Conservation (phyloP, 140 eudicot genomes). For the Ambrosia hybrid region DNA sequence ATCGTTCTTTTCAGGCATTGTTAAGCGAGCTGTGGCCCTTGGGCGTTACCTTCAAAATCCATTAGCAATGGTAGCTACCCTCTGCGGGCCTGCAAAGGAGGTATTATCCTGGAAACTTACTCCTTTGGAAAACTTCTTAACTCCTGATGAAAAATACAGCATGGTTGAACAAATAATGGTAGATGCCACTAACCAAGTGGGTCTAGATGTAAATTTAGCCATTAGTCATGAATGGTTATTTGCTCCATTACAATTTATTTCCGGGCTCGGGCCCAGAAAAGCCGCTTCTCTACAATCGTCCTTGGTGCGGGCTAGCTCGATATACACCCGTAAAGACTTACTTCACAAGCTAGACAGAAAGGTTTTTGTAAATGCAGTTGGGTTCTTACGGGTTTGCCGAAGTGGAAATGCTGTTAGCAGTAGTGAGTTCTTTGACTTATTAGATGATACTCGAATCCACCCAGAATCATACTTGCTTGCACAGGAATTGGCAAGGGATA, state of each 20-base stretch:
- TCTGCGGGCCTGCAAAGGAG: constrained; percentile 91
- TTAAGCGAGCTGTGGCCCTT: constrained; percentile 90
- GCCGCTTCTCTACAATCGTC: constrained; percentile 87
- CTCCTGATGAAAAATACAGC: constrained; percentile 89
- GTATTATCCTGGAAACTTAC: constrained; percentile 87
- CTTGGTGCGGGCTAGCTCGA: constrained; percentile 73
- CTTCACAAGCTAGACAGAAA: constrained; percentile 81
- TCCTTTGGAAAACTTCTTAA: constrained; percentile 74
- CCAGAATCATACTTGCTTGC: constrained; percentile 92
- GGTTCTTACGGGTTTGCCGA: constrained; percentile 84
- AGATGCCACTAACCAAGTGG: constrained; percentile 92
- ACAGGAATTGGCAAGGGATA: constrained; percentile 87
- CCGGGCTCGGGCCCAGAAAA: constrained; percentile 97
- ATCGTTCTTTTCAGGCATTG: constrained; percentile 52
- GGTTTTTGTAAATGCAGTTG: constrained; percentile 91
- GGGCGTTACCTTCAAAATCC: constrained; percentile 98
- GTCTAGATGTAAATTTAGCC: constrained; percentile 89
- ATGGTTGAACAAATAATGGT: constrained; percentile 97
- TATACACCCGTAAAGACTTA: constrained; percentile 76
- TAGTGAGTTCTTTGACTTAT: constrained; percentile 68
- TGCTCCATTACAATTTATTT: constrained; percentile 84
- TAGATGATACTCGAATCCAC: constrained; percentile 94
- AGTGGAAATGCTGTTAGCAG: constrained; percentile 85
- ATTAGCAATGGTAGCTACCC: constrained; percentile 84
- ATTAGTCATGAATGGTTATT: constrained; percentile 93